Conservation (phyloP, 495 filamentous ascomycete genomes). For the Baudoinia panamericana region DNA sequence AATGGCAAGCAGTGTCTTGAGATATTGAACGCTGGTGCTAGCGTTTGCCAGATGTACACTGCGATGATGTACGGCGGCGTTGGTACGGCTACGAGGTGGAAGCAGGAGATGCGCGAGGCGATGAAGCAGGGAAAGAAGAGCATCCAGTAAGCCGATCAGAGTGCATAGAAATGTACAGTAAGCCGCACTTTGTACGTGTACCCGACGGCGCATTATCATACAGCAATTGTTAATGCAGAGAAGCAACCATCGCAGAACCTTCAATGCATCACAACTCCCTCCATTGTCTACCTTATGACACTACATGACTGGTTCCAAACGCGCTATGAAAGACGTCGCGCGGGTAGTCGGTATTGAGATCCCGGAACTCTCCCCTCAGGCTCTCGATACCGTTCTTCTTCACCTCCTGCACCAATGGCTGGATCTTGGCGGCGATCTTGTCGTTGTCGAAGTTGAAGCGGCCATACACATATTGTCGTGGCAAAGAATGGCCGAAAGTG, state of each 20-base stretch:
- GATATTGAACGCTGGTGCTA: constrained; percentile 72
- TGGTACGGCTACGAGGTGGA: constrained; percentile 75
- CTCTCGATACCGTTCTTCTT: constrained; percentile 10
- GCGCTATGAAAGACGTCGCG: constrained; percentile 13
- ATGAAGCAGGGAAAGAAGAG: too few relatives aligned
- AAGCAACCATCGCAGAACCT: too few relatives aligned
- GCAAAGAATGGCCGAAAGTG: constrained; percentile 39
- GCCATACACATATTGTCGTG: constrained; percentile 40
- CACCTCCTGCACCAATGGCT: constrained; percentile 8
- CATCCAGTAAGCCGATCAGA: too few relatives aligned
- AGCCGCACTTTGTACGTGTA: too few relatives aligned
- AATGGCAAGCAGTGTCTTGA: constrained; percentile 68
- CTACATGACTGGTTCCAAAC: constrained; percentile 1
- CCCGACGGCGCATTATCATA: too few relatives aligned
- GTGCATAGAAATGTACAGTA: too few relatives aligned
- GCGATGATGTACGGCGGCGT: constrained; percentile 73
- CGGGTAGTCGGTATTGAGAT: constrained; percentile 12
- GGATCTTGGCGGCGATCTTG: constrained; percentile 31
- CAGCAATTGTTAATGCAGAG: too few relatives aligned
- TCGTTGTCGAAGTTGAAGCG: constrained; percentile 40
- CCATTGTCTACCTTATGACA: not conserved
- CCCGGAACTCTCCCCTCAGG: constrained; percentile 12
- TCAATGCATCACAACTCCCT: too few relatives aligned
- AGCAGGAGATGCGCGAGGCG: constrained; percentile 64
- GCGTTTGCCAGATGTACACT: constrained; percentile 67